Evolutionary conservation across 108 stramenopile genomes (phyloP), one percentile per base, ranked within the genome.

Genomic region (Cyclotella atomus): DNA sequence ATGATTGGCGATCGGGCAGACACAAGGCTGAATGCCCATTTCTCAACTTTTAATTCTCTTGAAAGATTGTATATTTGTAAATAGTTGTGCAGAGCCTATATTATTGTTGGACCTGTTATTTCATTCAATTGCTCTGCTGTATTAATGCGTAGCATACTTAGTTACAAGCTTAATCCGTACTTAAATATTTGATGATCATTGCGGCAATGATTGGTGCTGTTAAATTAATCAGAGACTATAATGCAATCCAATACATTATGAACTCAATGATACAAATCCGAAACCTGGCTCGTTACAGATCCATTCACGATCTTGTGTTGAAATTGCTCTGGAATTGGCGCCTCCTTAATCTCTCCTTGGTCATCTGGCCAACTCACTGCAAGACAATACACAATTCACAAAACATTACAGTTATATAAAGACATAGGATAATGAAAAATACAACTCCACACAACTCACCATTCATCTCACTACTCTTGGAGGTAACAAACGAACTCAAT

Each of bases 251-350:
- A 52, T 23, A 23, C 21, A 52, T 2, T 23, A 52, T 1, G 20
- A 1, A n/a, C 21, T 73, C 86, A 94, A 77, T 91, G 89, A 72
- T 97, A 97, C 9, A 97, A 83, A 65, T 97, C 97, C 24, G 97
- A 96, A 10, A 97, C 93, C 34, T 93, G 88, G 46, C 89, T 91
- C 7, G 79, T 77, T 12, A 95, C 65, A 35, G 63, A 59, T 14
- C 88, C 91, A 62, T 81, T 77, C 12, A 76, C 76, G 27, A 98
- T 36, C 35, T 81, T 92, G 84, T 97, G 95, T 23, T 86, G 77
- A 72, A 96, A 98, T 81, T 98, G 98, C 73, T 99, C 98, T 16
- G 98, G 98, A 81, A 99, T 96, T n/a, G 97, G 97, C 45, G 87
- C 74, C 87, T 99, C 98, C 74, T 91, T 90, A 33, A 94, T 85